Percentiles rank a stretch among this genome's conserved stretches.
These are phyloP conservation scores for Pseudevernia furfuracea DNA, from an alignment of 495 filamentous ascomycete species.

Conservation along the genomic window DNA sequence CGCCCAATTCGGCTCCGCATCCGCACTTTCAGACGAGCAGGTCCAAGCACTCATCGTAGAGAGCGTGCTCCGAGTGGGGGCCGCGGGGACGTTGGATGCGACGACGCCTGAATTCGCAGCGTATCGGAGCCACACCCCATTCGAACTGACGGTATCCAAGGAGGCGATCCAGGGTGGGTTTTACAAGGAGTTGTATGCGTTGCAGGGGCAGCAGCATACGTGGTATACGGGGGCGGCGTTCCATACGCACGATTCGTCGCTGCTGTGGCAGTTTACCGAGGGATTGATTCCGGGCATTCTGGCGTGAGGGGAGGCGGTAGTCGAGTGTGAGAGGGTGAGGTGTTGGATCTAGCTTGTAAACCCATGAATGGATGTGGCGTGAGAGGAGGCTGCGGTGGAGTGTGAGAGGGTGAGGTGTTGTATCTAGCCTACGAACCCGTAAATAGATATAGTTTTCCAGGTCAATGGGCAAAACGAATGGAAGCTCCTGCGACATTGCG, in stretches of 20 bases:
- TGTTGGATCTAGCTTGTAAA: too few relatives aligned
- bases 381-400: too few relatives aligned
- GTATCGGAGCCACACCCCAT: conserved; percentile 28
- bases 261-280: conserved; percentile 34
- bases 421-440: too few relatives aligned
- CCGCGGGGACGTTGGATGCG: conserved; percentile 18
- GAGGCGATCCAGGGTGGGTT: conserved; percentile 41
- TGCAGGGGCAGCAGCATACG: conserved; percentile 47
- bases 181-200: conserved; percentile 39
- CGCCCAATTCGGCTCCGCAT: conserved; percentile 18
- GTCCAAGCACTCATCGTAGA: conserved; percentile 21
- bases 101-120: conserved; percentile 27
- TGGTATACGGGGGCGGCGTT: conserved; percentile 47
- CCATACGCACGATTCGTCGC: conserved; percentile 29
- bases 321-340: too few relatives aligned
- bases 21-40: conserved; percentile 18
- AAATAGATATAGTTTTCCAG: too few relatives aligned
- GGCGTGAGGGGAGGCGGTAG: not conserved
- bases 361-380: too few relatives aligned
- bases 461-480: too few relatives aligned
- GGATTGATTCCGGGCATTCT: not conserved
- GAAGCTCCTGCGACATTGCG: too few relatives aligned
- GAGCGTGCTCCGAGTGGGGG: conserved; percentile 17
- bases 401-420: too few relatives aligned
- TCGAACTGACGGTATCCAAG: conserved; percentile 28